phyloP scores from a whole-genome alignment of 371 early-diverging fungal genomes.

The Parasitella parasitica region DNA sequence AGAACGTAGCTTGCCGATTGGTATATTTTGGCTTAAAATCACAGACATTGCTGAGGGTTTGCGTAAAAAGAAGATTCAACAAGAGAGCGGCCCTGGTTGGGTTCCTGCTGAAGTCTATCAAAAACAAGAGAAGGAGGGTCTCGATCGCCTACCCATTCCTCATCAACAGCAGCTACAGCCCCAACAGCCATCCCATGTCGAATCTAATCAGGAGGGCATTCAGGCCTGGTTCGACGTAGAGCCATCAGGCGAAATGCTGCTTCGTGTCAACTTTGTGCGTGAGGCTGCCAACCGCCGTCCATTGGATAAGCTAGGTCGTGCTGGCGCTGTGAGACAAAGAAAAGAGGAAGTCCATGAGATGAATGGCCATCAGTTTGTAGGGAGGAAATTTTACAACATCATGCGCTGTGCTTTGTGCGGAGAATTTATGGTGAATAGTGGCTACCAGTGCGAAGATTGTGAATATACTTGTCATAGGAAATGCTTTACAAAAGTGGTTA shows the following conservation, averaged over 20 bases:
- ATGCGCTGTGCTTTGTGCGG: constrained; percentile 95
- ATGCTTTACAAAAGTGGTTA: constrained; percentile 85
- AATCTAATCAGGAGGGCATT: constrained; percentile 57
- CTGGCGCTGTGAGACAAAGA: constrained; percentile 87
- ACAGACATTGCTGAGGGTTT: constrained; percentile 80
- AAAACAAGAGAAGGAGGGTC: constrained; percentile 16
- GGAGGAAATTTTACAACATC: constrained; percentile 87
- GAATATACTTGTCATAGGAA: constrained; percentile 92
- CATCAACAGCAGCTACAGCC: constrained; percentile 10
- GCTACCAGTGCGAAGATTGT: constrained; percentile 96
- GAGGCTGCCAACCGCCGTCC: constrained; percentile 57
- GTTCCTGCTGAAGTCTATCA: constrained; percentile 48
- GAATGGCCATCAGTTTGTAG: constrained; percentile 90
- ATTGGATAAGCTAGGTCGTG: constrained; percentile 78
- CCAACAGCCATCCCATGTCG: constrained; percentile 17
- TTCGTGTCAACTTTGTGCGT: constrained; percentile 76
- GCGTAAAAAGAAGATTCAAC: constrained; percentile 67
- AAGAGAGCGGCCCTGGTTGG: constrained; percentile 56
- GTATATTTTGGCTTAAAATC: constrained; percentile 82
- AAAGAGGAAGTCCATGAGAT: constrained; percentile 78
- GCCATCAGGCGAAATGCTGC: constrained; percentile 83
- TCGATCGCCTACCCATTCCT: not conserved
- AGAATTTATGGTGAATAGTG: constrained; percentile 87
- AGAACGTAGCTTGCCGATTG: constrained; percentile 70
- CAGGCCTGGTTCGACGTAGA: constrained; percentile 91